Percentiles rank a stretch among this genome's conserved stretches.
phyloP scores from a whole-genome alignment of 2,329 filamentous ascomycete species.

The Cadophora gregata region DNA sequence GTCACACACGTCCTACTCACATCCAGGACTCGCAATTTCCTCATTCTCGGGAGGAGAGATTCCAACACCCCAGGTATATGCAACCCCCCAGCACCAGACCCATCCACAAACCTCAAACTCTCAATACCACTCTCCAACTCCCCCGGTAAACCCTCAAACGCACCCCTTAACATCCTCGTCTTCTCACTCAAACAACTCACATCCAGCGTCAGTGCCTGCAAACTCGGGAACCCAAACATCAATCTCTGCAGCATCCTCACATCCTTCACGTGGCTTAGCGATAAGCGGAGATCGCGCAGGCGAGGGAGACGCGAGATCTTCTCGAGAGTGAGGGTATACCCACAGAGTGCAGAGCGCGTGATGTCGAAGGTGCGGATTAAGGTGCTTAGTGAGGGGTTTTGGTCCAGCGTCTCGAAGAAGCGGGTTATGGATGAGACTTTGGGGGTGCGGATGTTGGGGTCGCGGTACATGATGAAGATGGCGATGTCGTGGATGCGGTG shows the following conservation, averaged over 20 bases:
- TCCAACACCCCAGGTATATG: conserved; percentile 14
- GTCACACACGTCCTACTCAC: conserved; percentile 13
- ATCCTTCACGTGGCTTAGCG: conserved; percentile 10
- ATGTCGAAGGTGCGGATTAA: conserved; percentile 20
- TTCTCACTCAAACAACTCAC: not conserved
- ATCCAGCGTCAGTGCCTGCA: conserved; percentile 7
- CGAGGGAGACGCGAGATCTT: conserved; percentile 11
- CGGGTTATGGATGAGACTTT: conserved; percentile 1
- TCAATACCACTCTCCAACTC: not conserved
- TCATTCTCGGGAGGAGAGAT: conserved; percentile 15
- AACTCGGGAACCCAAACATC: not conserved
- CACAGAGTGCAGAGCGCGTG: not conserved
- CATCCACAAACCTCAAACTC: conserved; percentile 13
- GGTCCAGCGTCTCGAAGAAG: not conserved
- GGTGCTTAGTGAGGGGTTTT: not conserved
- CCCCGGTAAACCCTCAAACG: not conserved
- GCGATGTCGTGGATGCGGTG: conserved; percentile 15
- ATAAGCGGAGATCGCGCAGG: conserved; percentile 4
- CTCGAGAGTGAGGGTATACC: not conserved
- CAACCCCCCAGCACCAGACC: not conserved
- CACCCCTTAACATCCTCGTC: conserved; percentile 13
- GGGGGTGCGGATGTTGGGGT: conserved; percentile 9
- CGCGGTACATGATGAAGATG: conserved; percentile 17
- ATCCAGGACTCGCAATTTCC: conserved; percentile 22
- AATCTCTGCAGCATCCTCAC: conserved; percentile 4